Evolutionary conservation across 148 eudicot genomes (phyloP), one percentile per base, ranked within the genome.

Genomic region (Hydrangea macrophylla): DNA sequence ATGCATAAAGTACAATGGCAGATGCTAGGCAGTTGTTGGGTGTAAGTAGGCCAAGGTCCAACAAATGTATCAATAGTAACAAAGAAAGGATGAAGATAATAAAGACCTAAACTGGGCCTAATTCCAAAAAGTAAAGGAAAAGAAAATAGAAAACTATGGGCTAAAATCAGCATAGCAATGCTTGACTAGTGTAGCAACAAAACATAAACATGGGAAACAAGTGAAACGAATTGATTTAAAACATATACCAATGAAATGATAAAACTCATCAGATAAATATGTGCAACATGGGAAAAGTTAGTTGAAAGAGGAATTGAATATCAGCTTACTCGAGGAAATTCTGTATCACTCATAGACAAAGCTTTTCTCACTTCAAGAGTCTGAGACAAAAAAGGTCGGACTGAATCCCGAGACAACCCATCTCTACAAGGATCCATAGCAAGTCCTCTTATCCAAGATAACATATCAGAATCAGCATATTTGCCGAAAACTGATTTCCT

Each of bases 291-390:
- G 35, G 44, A 20, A 58, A 30, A 10, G n/a, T 15, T 48, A 10
- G 23, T 1, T 58, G 15, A 27, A 37, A 42, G 25, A 32, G 7
- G 13, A 13, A n/a, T n/a, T 36, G 8, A n/a, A 13, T 32, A 25
- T 18, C 18, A 67, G 6, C 78, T 40, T 70, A 81, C 79, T 81
- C 58, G 72, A 37, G 84, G 78, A 67, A 54, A 59, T 50, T 62
- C 70, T 58, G 63, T 51, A 63, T 53, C 69, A 39, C 68, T 28
- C 17, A 69, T 73, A 40, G 42, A 10, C 81, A 81, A 73, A n/a
- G 74, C 55, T 58, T 77, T 71, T 33, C 84, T 69, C 31, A 77
- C 44, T 32, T 48, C 26, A 6, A 66, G 51, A 51, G 62, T 64
- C 67, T 75, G 79, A 59, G 71, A 63, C 64, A 68, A 44, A 53